Conservation (phyloP, 2,329 filamentous ascomycete species). For the Colletotrichum neosansevieriae region DNA sequence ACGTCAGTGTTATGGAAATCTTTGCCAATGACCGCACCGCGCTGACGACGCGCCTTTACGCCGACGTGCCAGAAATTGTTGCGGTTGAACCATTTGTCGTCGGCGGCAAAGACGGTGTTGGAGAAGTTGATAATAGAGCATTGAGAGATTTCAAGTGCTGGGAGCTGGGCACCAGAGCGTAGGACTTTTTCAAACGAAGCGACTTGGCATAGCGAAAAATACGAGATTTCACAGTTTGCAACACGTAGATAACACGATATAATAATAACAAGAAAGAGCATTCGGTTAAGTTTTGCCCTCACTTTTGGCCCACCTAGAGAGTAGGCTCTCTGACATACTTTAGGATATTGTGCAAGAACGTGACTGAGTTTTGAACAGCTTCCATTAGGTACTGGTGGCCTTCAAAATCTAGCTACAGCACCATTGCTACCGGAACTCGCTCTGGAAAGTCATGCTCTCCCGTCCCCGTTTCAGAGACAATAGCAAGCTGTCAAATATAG, state of each 20-base stretch:
- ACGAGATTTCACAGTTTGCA: too few relatives aligned
- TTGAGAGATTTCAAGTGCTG: neutral
- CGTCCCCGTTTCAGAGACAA: neutral
- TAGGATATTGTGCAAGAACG: neutral
- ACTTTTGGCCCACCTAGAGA: neutral
- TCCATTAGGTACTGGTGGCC: constrained; percentile 48
- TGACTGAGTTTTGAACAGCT: constrained; percentile 46
- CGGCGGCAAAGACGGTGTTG: neutral
- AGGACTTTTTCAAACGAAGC: too few relatives aligned
- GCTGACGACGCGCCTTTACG: neutral
- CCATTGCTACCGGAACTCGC: constrained; percentile 49
- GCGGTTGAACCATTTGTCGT: neutral
- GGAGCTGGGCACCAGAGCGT: neutral
- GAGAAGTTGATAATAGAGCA: neutral
- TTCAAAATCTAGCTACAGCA: constrained; percentile 51
- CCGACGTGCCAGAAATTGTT: neutral
- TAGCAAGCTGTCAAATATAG: too few relatives aligned
- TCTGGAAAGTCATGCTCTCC: constrained; percentile 42
- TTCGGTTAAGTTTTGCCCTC: too few relatives aligned
- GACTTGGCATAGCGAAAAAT: too few relatives aligned
- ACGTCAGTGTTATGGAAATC: neutral
- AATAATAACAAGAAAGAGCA: neutral
- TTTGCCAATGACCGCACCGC: neutral
- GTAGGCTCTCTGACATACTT: neutral
- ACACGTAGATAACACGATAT: too few relatives aligned